Evolutionary conservation across 2,329 filamentous ascomycete species (phyloP).

Genomic region (Talaromyces sp.): DNA sequence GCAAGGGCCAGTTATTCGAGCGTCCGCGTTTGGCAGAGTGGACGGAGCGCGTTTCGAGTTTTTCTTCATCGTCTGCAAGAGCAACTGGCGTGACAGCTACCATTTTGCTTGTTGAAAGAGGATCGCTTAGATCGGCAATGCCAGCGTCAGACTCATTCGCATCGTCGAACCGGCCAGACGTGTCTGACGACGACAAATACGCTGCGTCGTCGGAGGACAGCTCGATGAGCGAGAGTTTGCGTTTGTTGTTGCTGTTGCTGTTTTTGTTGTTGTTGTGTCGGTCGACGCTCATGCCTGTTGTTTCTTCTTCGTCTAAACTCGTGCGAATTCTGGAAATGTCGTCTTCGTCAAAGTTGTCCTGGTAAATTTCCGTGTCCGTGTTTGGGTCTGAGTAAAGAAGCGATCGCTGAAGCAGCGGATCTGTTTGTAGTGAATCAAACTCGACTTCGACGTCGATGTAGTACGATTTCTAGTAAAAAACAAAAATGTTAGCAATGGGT

Average conservation of each 20-base stretch:
- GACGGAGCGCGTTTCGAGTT: constrained; percentile 1
- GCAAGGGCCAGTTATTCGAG: constrained; percentile 42
- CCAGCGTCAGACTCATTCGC: constrained; percentile 21
- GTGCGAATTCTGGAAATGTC: too few species aligned
- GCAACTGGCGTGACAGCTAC: neutral
- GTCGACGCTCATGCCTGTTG: neutral
- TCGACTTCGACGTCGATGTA: constrained; percentile 16
- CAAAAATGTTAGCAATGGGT: neutral
- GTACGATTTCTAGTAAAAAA: constrained; percentile 2
- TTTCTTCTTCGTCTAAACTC: neutral
- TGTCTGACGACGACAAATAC: constrained; percentile 21
- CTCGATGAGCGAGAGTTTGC: constrained; percentile 22
- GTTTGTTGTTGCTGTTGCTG: constrained; percentile 13
- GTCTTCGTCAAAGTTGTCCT: neutral
- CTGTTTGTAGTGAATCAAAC: constrained; percentile 17
- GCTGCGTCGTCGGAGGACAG: constrained; percentile 17
- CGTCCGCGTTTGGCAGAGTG: constrained; percentile 41
- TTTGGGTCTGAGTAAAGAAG: constrained; percentile 14
- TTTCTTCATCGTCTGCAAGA: neutral
- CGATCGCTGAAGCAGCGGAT: constrained; percentile 22
- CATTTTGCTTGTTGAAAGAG: neutral
- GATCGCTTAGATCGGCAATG: constrained; percentile 1
- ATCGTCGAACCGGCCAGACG: constrained; percentile 32
- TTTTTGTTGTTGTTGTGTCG: neutral
- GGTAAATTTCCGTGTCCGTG: constrained; percentile 3